Base-by-base conservation (phyloP, 352 stramenopile genomes). In the Blastocystis sp. region DNA sequence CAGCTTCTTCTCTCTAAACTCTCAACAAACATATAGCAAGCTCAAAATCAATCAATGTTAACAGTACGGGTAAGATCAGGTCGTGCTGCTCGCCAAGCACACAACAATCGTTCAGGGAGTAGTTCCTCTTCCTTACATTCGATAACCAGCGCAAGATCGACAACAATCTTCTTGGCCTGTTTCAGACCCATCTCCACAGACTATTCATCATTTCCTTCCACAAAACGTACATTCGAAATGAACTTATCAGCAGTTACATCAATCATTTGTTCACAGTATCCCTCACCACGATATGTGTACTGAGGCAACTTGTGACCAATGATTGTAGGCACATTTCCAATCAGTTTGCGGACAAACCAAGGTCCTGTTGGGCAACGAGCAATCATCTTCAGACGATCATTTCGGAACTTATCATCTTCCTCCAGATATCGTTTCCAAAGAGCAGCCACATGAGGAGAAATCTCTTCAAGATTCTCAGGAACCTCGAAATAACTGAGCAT, bases 121-220 rank as follows among this genome's bases (percentile, higher is more conserved):
- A 66, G n/a, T n/a, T 80, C 69, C 54, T 71, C 69, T 37, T 80
- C 54, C 54, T 80, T 59, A n/a, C 69, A 59, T 37, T 80, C 69
- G 24, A 80, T 80, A 27, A 80, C 69, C 54, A 80, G 24, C 24
- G 14, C 69, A 9, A 80, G 49, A 80, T 80, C 69, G 0, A 80
- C 29, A 14, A 80, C 69, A 32, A 80, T 66, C 49, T 59, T 66
- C 54, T 80, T 80, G 14, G 69, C 69, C 49, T 59, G 54, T 21
- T 80, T 80, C 49, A 80, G 49, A 12, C 21, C 39, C 54, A 80
- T 66, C n/a, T 66, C 69, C 11, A 59, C 49, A 80, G n/a, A 66
- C 69, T 80, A 80, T 37, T 21, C 11, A 16, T 29, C 11, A 66
- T 0, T 14, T 12, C 5, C 11, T 5, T 14, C 54, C 9, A 58